phyloP scores from a whole-genome alignment of 805 yeast species.

The Debaryomyces prosopidis region DNA sequence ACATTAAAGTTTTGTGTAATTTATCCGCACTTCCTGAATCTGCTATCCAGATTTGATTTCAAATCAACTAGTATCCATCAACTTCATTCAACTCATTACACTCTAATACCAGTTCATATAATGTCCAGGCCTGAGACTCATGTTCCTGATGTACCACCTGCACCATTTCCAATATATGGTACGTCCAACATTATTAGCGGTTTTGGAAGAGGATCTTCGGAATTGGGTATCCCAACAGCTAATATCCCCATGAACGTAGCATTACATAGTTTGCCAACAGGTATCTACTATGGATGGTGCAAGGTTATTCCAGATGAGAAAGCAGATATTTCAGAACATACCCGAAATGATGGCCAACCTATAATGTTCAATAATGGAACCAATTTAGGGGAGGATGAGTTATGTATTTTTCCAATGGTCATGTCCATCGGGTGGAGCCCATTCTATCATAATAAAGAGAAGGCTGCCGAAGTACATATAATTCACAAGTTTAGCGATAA shows the following conservation, averaged over 20 bases:
- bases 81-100: no score
- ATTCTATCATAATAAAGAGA: conserved; percentile 73
- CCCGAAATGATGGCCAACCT: conserved; percentile 24
- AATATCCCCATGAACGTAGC: conserved; percentile 66
- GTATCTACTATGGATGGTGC: conserved; percentile 90
- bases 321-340: conserved; percentile 13
- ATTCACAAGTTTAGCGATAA: conserved; percentile 65
- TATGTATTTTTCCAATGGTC: conserved; percentile 75
- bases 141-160: conserved; percentile 42
- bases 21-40: neutral
- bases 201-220: conserved; percentile 93
- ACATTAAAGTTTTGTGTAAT: neutral
- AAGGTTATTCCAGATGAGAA: conserved; percentile 19
- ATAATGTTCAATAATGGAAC: conserved; percentile 62
- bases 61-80: no score
- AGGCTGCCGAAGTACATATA: conserved; percentile 86
- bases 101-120: neutral
- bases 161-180: conserved; percentile 50
- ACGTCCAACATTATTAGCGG: conserved; percentile 66
- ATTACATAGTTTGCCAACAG: conserved; percentile 54
- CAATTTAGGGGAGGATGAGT: conserved; percentile 42
- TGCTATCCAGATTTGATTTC: no score
- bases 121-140: conserved; percentile 48
- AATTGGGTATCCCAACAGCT: conserved; percentile 94
- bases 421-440: conserved; percentile 98